Evolutionary conservation across 495 filamentous ascomycete species (phyloP), one percentile per base, ranked within the genome.

Genomic region (Trichoderma erinaceum): DNA sequence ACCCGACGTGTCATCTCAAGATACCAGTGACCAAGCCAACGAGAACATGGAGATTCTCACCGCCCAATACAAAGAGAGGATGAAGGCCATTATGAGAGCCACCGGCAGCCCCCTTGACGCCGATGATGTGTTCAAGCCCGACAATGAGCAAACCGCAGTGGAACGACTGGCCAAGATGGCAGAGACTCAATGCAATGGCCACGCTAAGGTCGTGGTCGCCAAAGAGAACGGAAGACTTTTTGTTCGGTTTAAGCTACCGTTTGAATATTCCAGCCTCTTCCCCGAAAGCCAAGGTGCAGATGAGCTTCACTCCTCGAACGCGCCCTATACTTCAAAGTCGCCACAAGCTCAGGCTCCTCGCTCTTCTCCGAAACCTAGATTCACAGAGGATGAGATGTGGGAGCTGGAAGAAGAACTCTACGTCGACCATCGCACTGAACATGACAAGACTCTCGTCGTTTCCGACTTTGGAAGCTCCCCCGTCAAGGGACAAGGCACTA

Each of bases 171-270:
- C 63, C 29, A 16, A 29, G 18, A 41, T 65, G 35, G 63, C 29
- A 41, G 35, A 65, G 35, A 44, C 16, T n/a, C 12, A 12, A 13
- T 65, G 63, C 41, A 12, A 25, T 43, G 63, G 35, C 18, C 15
- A 65, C 16, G 63, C 63, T 29, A 43, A 29, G 7, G 63, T 65
- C 41, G 25, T 43, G 35, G n/a, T 65, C 25, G 41, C 16, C 29
- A 21, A 21, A 8, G 12, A 41, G 21, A 10, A 43, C 12, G 63
- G 63, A 21, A 41, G 41, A 16, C 63, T 65, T 29, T 11, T 41
- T n/a, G 63, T 65, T 32, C 63, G 35, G 63, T 65, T 65, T 65
- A 65, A 65, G 63, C 18, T 65, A 16, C 63, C 63, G 35, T 8
- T 27, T 35, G 18, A n/a, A 13, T 65, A 65, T 21, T 13, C 16